Conservation (phyloP, 1,284 basidiomycete species). For the Austroboletus olivaceoglutinosus region DNA sequence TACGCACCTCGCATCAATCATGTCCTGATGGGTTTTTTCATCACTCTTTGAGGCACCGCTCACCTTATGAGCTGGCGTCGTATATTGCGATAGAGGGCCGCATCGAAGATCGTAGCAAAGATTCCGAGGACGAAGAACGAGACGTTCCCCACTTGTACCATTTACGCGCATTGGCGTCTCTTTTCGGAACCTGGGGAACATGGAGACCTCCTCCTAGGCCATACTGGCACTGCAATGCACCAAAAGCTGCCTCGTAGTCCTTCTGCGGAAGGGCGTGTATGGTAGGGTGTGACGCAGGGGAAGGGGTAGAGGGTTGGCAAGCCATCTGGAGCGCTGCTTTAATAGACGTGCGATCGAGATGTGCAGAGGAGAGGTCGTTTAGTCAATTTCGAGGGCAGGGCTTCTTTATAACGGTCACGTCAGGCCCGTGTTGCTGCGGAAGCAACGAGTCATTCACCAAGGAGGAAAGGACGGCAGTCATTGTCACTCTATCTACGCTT, state of each 20-base stretch:
- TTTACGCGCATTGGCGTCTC: constrained; percentile 1
- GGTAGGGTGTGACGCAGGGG: background rate
- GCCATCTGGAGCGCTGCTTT: background rate
- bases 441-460: background rate
- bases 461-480: too few relatives aligned
- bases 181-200: constrained; percentile 1
- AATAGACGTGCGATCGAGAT: background rate
- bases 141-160: constrained; percentile 21
- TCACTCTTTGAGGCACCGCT: background rate
- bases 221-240: constrained; percentile 19
- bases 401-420: background rate
- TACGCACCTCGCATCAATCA: constrained; percentile 1
- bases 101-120: constrained; percentile 6
- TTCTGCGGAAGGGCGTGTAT: constrained; percentile 13
- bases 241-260: constrained; percentile 27
- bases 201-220: constrained; percentile 32
- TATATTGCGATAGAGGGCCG: background rate
- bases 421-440: constrained; percentile 1
- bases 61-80: background rate
- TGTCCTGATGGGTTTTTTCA: background rate
- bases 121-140: constrained; percentile 12
- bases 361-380: background rate
- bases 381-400: background rate
- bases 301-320: background rate
- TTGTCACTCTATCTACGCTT: too few relatives aligned